Evolutionary conservation across 169 alveolate species (phyloP), one percentile per base, ranked within the genome.

Genomic region (Amoebophrya sp.): DNA sequence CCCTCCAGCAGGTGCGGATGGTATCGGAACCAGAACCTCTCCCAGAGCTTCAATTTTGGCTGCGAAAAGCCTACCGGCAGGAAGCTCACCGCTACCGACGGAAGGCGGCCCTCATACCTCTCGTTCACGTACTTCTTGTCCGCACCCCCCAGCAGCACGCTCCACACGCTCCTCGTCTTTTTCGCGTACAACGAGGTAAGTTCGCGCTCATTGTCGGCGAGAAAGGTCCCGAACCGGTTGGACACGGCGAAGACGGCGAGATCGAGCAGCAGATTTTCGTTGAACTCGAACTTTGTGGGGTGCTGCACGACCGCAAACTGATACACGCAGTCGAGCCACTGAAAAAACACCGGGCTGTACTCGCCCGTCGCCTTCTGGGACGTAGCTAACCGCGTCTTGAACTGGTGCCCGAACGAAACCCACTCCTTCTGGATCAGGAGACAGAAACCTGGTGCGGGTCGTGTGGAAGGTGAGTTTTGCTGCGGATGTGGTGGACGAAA

Each of bases 391-490:
- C 98, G 94, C 88, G 93, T 91, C 20, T 93, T 91, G 91, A 96
- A 96, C 94, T 94, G 91, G 93, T 96, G 98, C 0, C 98, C 98
- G 90, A 94, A 94, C 43, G 95, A 91, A 0, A 96, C 92, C 97
- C 97, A 96, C 70, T 96, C 98, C 91, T 96, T 96, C 88, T 95
- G 95, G 15, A 96, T 92, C 41, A 96, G 92, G 39, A 92, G 89
- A 69, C 94, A 92, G 92, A 96, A 95, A 26, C 98, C 98, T 91
- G 94, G 91, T 26, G 96, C 10, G 10, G 67, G 18, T 18, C n/a
- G 18, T 45, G 67, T 15, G 10, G 67, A 45, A n/a, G n/a, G n/a
- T n/a, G n/a, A n/a, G n/a, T n/a, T n/a, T n/a, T n/a, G n/a, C n/a
- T n/a, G n/a, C n/a, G n/a, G n/a, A n/a, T n/a, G n/a, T n/a, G n/a